Percentiles rank a stretch among this genome's conserved stretches.
These are phyloP conservation scores for Spinellus fusiger DNA, from an alignment of 192 early-diverging fungal species.

Conservation along the genomic window DNA sequence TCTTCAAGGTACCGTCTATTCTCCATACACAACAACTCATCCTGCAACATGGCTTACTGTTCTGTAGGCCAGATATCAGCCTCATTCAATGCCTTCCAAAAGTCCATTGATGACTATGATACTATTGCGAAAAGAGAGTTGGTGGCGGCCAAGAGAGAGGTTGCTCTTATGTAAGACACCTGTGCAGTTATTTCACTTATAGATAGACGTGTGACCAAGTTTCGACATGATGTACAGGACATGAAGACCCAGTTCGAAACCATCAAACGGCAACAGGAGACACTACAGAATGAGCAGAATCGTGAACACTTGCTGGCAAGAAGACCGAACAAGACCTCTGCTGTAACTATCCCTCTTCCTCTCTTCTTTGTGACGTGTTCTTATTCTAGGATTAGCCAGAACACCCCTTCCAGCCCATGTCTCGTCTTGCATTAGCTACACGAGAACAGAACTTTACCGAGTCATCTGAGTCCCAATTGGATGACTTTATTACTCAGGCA, in stretches of 20 bases:
- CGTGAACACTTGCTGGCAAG: constrained; percentile 40
- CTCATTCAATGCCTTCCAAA: constrained; percentile 40
- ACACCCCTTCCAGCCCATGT: constrained; percentile 39
- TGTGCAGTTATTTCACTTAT: neutral
- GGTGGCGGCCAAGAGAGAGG: constrained; percentile 48
- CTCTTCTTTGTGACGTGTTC: neutral
- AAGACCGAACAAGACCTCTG: constrained; percentile 24
- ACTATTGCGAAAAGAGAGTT: constrained; percentile 49
- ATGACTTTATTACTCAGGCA: constrained; percentile 50
- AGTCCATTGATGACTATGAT: constrained; percentile 56
- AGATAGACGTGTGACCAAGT: constrained; percentile 45
- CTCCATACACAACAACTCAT: neutral
- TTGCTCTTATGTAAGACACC: constrained; percentile 40
- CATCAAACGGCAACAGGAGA: constrained; percentile 42
- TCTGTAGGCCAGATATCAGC: constrained; percentile 48
- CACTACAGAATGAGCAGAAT: constrained; percentile 32
- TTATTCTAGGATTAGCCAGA: constrained; percentile 23
- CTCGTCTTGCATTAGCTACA: constrained; percentile 32
- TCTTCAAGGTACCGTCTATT: constrained; percentile 42
- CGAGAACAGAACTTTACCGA: constrained; percentile 42
- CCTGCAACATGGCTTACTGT: neutral
- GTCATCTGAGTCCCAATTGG: constrained; percentile 41
- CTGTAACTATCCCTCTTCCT: neutral
- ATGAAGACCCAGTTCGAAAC: constrained; percentile 40
- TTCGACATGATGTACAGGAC: constrained; percentile 44